Conservation (phyloP, 768 basidiomycete genomes). For the Trametes elegans region DNA sequence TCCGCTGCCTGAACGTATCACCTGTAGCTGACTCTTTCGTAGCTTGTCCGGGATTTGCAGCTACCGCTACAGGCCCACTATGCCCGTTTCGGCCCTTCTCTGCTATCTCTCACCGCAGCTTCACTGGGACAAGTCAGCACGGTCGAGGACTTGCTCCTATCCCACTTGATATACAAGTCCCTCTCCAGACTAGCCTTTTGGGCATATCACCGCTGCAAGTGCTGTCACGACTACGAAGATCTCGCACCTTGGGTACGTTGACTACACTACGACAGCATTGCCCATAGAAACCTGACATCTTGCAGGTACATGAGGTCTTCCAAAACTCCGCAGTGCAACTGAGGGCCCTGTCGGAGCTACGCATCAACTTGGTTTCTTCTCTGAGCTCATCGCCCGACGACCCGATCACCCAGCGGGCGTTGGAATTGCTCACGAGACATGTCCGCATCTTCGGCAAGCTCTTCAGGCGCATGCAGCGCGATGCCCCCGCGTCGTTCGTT, state of each 20-base stretch:
- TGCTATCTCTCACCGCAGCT: slow-evolving; percentile 34
- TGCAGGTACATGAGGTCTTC: slow-evolving; percentile 62
- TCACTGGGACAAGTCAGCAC: slow-evolving; percentile 39
- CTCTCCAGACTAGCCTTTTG: slow-evolving; percentile 68
- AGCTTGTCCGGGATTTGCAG: slow-evolving; percentile 59
- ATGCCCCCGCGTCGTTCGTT: slow-evolving; percentile 57
- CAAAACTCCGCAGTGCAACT: slow-evolving; percentile 56
- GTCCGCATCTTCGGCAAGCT: slow-evolving; percentile 75
- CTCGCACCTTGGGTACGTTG: slow-evolving; percentile 54
- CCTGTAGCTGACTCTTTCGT: slow-evolving; percentile 3
- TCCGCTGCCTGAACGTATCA: background rate
- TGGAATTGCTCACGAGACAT: slow-evolving; percentile 65
- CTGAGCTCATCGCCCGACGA: slow-evolving; percentile 37
- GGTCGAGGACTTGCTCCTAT: slow-evolving; percentile 48
- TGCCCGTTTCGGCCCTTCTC: slow-evolving; percentile 44
- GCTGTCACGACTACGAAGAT: slow-evolving; percentile 36
- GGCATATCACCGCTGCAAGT: slow-evolving; percentile 53
- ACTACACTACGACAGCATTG: background rate
- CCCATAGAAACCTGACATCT: slow-evolving; percentile 1
- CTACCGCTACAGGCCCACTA: slow-evolving; percentile 61
- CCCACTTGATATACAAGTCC: slow-evolving; percentile 74
- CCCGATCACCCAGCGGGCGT: slow-evolving; percentile 40
- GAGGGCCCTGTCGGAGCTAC: slow-evolving; percentile 52
- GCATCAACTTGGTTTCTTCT: slow-evolving; percentile 50
- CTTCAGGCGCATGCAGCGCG: slow-evolving; percentile 72